These are phyloP conservation scores for Yarrowia sp. DNA, from an alignment of 805 yeast genomes.

Conservation along the genomic window DNA sequence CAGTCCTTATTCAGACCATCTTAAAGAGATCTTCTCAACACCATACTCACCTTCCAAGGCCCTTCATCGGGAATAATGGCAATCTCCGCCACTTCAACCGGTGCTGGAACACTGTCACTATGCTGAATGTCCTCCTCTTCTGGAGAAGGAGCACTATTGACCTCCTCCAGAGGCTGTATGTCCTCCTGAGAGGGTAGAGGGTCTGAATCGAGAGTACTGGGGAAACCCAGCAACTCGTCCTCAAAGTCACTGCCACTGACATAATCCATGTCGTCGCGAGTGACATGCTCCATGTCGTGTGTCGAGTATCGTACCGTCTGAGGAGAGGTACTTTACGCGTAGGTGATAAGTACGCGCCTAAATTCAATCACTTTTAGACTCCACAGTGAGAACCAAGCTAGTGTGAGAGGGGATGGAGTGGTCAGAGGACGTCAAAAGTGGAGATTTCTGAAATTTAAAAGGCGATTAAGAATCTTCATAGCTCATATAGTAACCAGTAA, in stretches of 20 bases:
- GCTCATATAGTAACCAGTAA: too few relatives aligned
- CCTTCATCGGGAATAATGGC: not conserved
- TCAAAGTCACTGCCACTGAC: constrained; percentile 26
- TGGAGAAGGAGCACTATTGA: constrained; percentile 6
- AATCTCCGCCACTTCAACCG: not conserved
- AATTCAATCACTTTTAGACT: not conserved
- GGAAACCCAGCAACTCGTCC: constrained; percentile 21
- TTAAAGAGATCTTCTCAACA: too few relatives aligned
- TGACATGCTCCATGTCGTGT: constrained; percentile 16
- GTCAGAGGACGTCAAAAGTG: not conserved
- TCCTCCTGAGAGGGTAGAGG: not conserved
- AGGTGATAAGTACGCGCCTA: constrained; percentile 7
- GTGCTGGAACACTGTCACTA: not conserved
- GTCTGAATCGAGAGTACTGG: constrained; percentile 16
- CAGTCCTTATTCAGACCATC: not conserved
- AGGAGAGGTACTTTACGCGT: not conserved
- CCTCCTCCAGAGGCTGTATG: constrained; percentile 1
- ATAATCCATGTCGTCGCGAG: constrained; percentile 12
- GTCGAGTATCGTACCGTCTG: not conserved
- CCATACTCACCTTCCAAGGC: constrained; percentile 8
- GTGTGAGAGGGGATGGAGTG: too few relatives aligned
- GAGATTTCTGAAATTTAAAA: not conserved
- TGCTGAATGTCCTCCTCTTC: not conserved
- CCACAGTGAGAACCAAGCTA: too few relatives aligned
- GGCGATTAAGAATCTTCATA: too few relatives aligned